Evolutionary conservation across 208 protist species (phyloP).

Genomic region (Trypanosoma avium): DNA sequence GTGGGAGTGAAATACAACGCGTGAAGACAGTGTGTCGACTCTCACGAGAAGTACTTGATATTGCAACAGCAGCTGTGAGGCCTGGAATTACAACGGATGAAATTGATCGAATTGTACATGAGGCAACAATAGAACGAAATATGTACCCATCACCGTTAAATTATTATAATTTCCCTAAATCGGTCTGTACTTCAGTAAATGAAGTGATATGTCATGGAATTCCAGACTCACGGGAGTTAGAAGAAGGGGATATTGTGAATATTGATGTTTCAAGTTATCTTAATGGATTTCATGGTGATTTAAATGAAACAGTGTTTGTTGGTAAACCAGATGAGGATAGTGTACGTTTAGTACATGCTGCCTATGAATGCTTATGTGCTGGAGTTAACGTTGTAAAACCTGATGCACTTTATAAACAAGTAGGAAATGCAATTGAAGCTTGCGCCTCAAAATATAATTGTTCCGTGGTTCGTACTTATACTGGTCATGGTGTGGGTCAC

Average conservation of each 20-base stretch:
- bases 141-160: slow-evolving; percentile 99
- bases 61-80: slow-evolving; percentile 85
- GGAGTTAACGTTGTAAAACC: slow-evolving; percentile 81
- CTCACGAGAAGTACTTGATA: slow-evolving; percentile 94
- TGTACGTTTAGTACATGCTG: slow-evolving; percentile 77
- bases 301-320: slow-evolving; percentile 94
- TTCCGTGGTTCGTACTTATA: slow-evolving; percentile 86
- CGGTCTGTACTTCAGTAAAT: slow-evolving; percentile 96
- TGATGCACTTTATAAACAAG: slow-evolving; percentile 78
- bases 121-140: slow-evolving; percentile 85
- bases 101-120: slow-evolving; percentile 95
- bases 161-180: slow-evolving; percentile 98
- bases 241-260: slow-evolving; percentile 98
- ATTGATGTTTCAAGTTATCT: slow-evolving; percentile 97
- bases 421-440: slow-evolving; percentile 86
- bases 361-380: slow-evolving; percentile 82
- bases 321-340: slow-evolving; percentile 77
- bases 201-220: slow-evolving; percentile 97
- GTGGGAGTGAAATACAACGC: slow-evolving; percentile 76
- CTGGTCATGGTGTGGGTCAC: slow-evolving; percentile 92
- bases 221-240: slow-evolving; percentile 93
- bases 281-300: slow-evolving; percentile 91
- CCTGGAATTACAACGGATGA: slow-evolving; percentile 97
- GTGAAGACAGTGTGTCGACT: slow-evolving; percentile 90
- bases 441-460: slow-evolving; percentile 64